These are phyloP conservation scores for Colletotrichum gloeosporioides DNA, from an alignment of 2,329 filamentous ascomycete species.

Conservation along the genomic window DNA sequence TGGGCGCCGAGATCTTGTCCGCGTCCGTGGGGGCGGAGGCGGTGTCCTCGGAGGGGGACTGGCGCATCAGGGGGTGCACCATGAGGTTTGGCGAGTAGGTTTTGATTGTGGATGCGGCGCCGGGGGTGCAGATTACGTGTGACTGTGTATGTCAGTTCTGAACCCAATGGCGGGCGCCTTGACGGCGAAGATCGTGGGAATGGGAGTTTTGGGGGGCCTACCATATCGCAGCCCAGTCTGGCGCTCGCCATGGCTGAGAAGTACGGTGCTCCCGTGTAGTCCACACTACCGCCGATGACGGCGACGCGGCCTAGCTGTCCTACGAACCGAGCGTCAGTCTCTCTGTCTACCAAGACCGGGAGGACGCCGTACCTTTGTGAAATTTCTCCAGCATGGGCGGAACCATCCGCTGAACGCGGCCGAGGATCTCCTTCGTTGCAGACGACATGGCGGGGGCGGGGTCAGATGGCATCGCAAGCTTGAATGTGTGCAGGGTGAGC, in stretches of 20 bases:
- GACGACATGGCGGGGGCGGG: constrained; percentile 61
- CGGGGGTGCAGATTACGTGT: constrained; percentile 94
- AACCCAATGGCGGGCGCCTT: fast-evolving
- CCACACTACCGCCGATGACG: constrained; percentile 93
- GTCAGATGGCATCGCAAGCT: constrained; percentile 17
- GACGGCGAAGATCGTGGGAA: background rate
- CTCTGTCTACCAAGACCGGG: background rate
- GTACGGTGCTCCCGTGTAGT: constrained; percentile 97
- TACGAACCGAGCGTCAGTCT: constrained; percentile 37
- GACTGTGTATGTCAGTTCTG: constrained; percentile 55
- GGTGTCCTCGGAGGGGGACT: constrained; percentile 55
- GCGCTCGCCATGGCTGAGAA: constrained; percentile 98
- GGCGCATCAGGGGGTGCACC: constrained; percentile 96
- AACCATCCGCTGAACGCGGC: constrained; percentile 86
- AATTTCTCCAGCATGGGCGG: constrained; percentile 95
- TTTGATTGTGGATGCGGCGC: constrained; percentile 89
- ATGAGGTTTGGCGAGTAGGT: constrained; percentile 97
- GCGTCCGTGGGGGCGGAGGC: constrained; percentile 58
- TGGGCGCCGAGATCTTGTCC: constrained; percentile 65
- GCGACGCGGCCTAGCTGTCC: constrained; percentile 91
- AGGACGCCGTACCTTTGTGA: constrained; percentile 77
- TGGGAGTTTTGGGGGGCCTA: constrained; percentile 39
- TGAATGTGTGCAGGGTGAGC: background rate
- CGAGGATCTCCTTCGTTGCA: constrained; percentile 76
- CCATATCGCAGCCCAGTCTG: constrained; percentile 88